phyloP scores from a whole-genome alignment of 345 rosid species.

The Schrenkiella parvula region DNA sequence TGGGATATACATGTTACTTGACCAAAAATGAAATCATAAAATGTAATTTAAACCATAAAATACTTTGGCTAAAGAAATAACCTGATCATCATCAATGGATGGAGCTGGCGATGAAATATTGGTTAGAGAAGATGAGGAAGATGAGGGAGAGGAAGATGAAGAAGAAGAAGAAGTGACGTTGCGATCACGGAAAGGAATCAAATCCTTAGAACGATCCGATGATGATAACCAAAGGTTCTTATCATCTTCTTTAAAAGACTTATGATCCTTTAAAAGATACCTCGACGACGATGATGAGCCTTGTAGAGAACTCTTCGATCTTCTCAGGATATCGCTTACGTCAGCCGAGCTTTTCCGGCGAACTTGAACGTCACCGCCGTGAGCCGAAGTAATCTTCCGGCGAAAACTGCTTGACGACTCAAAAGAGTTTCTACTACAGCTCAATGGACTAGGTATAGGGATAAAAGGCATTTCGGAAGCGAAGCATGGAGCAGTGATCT shows the following conservation, averaged over 20 bases:
- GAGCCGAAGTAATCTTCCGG: constrained; percentile 40
- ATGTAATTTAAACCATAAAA: not conserved
- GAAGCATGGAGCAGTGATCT: constrained; percentile 40
- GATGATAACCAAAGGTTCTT: constrained; percentile 39
- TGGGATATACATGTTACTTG: not conserved
- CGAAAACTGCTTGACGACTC: constrained; percentile 30
- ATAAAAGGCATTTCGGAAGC: constrained; percentile 27
- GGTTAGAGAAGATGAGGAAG: constrained; percentile 8
- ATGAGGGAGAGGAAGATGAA: constrained; percentile 15
- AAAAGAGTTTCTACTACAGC: constrained; percentile 23
- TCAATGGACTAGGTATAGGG: constrained; percentile 47
- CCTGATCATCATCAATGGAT: constrained; percentile 62
- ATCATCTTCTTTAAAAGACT: constrained; percentile 32
- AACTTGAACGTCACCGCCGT: constrained; percentile 16
- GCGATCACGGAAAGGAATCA: constrained; percentile 23
- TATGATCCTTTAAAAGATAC: constrained; percentile 58
- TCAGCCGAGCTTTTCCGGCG: constrained; percentile 73
- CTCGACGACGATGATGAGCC: constrained; percentile 43
- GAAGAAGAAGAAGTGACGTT: constrained; percentile 37
- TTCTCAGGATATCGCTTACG: constrained; percentile 30
- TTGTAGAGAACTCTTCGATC: constrained; percentile 23
- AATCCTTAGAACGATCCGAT: constrained; percentile 34
- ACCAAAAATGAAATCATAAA: not conserved
- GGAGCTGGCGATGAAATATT: constrained; percentile 44
- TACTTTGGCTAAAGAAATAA: constrained; percentile 17